Evolutionary conservation across 345 rosid genomes (phyloP).

Genomic region (Acer yangbiense): DNA sequence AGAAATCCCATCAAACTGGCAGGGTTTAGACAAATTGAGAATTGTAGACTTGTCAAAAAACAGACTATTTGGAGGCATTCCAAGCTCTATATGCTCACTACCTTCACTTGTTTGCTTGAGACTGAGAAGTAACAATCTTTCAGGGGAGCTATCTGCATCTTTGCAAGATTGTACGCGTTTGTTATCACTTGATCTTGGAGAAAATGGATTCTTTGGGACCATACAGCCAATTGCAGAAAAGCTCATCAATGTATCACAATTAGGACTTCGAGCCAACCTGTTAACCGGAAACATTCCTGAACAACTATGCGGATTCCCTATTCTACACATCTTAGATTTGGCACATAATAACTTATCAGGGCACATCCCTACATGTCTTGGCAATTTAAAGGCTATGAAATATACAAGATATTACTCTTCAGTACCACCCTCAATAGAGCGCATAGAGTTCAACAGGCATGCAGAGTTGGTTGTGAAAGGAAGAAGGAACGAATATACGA

Average conservation of each 20-base stretch:
- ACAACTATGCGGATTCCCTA: slow-evolving; percentile 6
- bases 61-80: slow-evolving; percentile 26
- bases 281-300: too few relatives aligned
- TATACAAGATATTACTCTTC: too few relatives aligned
- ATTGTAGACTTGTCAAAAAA: slow-evolving; percentile 24
- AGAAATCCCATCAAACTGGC: slow-evolving; percentile 15
- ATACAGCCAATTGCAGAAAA: slow-evolving; percentile 9
- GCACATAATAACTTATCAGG: too few relatives aligned
- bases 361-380: too few relatives aligned
- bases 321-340: not conserved
- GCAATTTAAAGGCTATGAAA: not conserved
- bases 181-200: slow-evolving; percentile 28
- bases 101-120: not conserved
- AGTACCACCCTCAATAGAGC: too few relatives aligned
- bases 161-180: slow-evolving; percentile 12
- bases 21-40: not conserved
- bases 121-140: slow-evolving; percentile 13
- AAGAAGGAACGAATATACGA: not conserved
- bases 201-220: slow-evolving; percentile 26
- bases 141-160: slow-evolving; percentile 16
- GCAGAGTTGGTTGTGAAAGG: slow-evolving; percentile 15
- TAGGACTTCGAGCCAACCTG: slow-evolving; percentile 11
- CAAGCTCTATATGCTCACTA: slow-evolving; percentile 1
- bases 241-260: not conserved
- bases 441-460: not conserved